Evolutionary conservation across 2,329 filamentous ascomycete genomes (phyloP).

Genomic region (Aspergillus pseudoterreus): DNA sequence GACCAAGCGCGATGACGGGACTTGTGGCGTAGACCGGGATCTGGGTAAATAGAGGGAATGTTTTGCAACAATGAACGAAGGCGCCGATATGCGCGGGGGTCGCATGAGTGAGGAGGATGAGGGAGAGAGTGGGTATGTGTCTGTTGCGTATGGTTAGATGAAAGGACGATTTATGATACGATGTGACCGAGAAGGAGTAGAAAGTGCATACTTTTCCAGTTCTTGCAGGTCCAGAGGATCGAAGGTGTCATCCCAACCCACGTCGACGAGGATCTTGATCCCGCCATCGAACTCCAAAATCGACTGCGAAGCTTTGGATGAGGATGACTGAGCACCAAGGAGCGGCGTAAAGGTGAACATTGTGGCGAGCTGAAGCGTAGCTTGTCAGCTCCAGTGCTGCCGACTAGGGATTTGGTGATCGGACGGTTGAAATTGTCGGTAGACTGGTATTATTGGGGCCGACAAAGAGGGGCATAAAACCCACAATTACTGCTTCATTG

Average conservation of each 20-base stretch:
- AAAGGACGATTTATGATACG: too few relatives aligned
- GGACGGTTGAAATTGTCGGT: constrained; percentile 1
- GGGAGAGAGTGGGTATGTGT: constrained; percentile 84
- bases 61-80: constrained; percentile 94
- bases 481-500: neutral
- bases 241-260: constrained; percentile 94
- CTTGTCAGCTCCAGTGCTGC: constrained; percentile 3
- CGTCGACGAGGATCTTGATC: constrained; percentile 89
- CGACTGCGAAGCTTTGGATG: constrained; percentile 86
- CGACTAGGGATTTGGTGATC: constrained; percentile 9
- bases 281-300: constrained; percentile 94
- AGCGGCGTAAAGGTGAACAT: constrained; percentile 98
- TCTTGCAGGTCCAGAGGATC: constrained; percentile 76
- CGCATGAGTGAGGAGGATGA: constrained; percentile 92
- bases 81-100: constrained; percentile 88
- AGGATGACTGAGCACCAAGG: constrained; percentile 77
- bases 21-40: constrained; percentile 93
- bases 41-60: constrained; percentile 84
- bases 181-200: constrained; percentile 10
- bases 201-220: constrained; percentile 71
- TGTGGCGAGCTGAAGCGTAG: constrained; percentile 14
- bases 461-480: neutral
- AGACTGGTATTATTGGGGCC: neutral
- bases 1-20: constrained; percentile 88
- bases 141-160: constrained; percentile 41